phyloP scores from a whole-genome alignment of 208 protist species.

The Herpetomonas muscarum region DNA sequence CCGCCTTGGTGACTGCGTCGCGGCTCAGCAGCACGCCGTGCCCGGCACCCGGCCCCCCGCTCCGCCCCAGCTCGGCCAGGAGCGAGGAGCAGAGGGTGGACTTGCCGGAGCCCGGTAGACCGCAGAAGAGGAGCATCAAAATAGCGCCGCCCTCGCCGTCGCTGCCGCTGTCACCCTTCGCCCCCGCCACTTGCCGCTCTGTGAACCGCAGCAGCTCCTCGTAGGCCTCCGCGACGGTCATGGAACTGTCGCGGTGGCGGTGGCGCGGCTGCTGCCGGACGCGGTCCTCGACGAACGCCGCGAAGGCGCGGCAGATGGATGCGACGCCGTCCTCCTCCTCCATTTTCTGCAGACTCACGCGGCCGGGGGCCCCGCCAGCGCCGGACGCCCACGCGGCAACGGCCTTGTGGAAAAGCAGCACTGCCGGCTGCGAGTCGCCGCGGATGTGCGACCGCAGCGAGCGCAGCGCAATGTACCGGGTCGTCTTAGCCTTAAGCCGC shows the following conservation, averaged over 20 bases:
- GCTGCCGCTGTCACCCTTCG: neutral
- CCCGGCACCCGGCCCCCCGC: constrained; percentile 20
- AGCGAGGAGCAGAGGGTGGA: constrained; percentile 24
- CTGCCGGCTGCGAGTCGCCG: constrained; percentile 42
- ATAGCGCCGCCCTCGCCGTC: neutral
- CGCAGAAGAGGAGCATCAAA: constrained; percentile 42
- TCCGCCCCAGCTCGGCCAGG: constrained; percentile 2
- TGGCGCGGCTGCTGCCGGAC: constrained; percentile 22
- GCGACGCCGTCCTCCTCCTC: constrained; percentile 30
- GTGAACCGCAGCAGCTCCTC: constrained; percentile 29
- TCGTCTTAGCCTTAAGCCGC: constrained; percentile 82
- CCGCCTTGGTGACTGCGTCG: constrained; percentile 38
- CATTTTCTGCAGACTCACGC: constrained; percentile 11
- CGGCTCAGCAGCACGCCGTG: constrained; percentile 51
- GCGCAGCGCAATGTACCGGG: constrained; percentile 71
- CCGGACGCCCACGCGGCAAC: constrained; percentile 48
- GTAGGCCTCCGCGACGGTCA: constrained; percentile 38
- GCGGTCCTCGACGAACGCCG: constrained; percentile 9
- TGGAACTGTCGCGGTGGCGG: constrained; percentile 21
- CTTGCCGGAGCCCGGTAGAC: constrained; percentile 56
- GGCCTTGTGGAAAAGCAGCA: constrained; percentile 50
- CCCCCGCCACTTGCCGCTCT: constrained; percentile 12
- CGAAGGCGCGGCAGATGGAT: constrained; percentile 37
- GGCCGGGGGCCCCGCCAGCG: no score
- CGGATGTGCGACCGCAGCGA: constrained; percentile 59